Base-by-base conservation (phyloP, 202 grass and related monocot species). In the Zizania palustris region DNA sequence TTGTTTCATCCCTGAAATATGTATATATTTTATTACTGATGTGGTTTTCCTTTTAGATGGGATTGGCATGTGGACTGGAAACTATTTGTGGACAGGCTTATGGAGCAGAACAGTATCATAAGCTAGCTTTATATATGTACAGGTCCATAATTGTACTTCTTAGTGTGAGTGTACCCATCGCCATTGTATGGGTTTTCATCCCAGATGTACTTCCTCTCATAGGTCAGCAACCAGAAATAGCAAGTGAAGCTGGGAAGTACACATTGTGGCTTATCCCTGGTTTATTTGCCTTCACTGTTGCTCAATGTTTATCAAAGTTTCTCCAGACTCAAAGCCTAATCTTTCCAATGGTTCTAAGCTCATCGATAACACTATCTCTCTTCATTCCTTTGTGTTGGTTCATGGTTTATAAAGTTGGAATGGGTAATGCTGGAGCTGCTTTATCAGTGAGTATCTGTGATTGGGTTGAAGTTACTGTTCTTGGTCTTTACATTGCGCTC, bases 1-100 rank as follows among this genome's bases (percentile, higher is more conserved):
- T 81, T 42, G 50, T 53, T 56, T 63, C 13, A 45, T 68, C 16
- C 20, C 3, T 45, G 41, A 13, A 62, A 28, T 69, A 79, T 83
- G 21, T 57, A 12, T 83, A 68, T 69, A 9, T 61, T 60, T 65
- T 1, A 42, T 41, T 78, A 38, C 75, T 84, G 40, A 84, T 70
- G 36, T 63, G 65, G 65, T 80, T 84, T 34, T 60, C 0, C 16
- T 35, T 67, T 65, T 61, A 92, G 89, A 64, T 88, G 21, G 89
- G 89, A 63, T 67, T 92, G 48, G 89, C 89, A 59, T 77, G 65
- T 28, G 89, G 70, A 46, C 61, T 92, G 79, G 89, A 92, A 80
- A 92, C 89, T 57, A 70, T 92, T 11, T 92, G 89, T 59, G 89
- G 89, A 43, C 89, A 92, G 62, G 89, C 89, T 60, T 92, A 83